Conservation (phyloP, 805 yeast genomes). For the Saturnispora quitensis region DNA sequence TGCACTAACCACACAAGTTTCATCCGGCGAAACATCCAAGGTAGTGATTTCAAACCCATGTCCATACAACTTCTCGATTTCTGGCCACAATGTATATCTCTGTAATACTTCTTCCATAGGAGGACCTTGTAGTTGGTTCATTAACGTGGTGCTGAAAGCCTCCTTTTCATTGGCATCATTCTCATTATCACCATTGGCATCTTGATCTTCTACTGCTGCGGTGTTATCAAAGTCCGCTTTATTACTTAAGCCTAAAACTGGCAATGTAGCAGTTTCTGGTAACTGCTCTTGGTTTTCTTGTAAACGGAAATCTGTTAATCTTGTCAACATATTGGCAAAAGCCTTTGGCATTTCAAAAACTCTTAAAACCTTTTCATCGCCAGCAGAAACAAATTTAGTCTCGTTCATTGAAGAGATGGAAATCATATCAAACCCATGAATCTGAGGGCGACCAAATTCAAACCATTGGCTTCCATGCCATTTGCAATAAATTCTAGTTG, state of each 20-base stretch:
- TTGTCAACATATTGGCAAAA: constrained; percentile 50
- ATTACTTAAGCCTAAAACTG: constrained; percentile 88
- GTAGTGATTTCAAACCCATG: constrained; percentile 93
- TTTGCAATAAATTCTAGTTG: constrained; percentile 73
- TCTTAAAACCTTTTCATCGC: constrained; percentile 88
- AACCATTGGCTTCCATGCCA: constrained; percentile 57
- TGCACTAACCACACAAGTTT: constrained; percentile 70
- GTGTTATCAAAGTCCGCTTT: constrained; percentile 59
- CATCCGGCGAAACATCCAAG: constrained; percentile 60
- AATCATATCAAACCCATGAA: constrained; percentile 96
- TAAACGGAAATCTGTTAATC: constrained; percentile 10
- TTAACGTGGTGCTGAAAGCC: constrained; percentile 38
- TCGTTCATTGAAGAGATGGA: constrained; percentile 55
- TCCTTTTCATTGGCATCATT: constrained; percentile 20
- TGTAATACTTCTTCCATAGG: constrained; percentile 90
- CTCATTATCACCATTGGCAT: constrained; percentile 32
- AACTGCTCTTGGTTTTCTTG: constrained; percentile 1
- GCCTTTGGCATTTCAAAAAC: constrained; percentile 83
- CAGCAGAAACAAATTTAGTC: constrained; percentile 77
- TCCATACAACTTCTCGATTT: constrained; percentile 87
- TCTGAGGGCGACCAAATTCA: constrained; percentile 94
- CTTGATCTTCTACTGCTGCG: constrained; percentile 30
- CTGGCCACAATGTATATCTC: constrained; percentile 91
- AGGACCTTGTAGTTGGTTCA: constrained; percentile 41
- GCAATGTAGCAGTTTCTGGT: constrained; percentile 83